Evolutionary conservation across 768 basidiomycete species (phyloP), one percentile per base, ranked within the genome.

Genomic region (Hygrophoropsis aurantiaca): DNA sequence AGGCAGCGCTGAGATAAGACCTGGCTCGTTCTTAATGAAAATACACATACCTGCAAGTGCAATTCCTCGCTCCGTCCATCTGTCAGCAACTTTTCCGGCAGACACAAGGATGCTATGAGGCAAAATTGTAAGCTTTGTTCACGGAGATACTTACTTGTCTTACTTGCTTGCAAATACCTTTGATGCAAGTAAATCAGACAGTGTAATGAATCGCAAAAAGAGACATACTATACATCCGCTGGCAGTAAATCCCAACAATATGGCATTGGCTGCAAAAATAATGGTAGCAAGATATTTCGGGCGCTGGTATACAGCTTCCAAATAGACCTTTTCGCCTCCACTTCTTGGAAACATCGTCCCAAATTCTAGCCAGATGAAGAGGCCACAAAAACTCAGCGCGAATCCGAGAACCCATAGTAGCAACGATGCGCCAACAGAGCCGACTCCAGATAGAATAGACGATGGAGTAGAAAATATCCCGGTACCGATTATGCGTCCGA

Each of bases 381-480:
- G 61, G 0, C 80, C 80, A 44, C 78, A 82, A 50, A 77, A 78
- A 0, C 80, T 81, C 2, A 83, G 69, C 1, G 74, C 53, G 54
- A 82, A 80, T 4, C 81, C 82, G 18, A 82, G 74, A 1, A 82
- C 75, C 82, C 81, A 84, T 16, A 82, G 74, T 74, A 83, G 74
- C 40, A 83, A 64, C 0, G 80, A 81, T 1, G 81, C 80, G 16
- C 81, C 82, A 15, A 82, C 65, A 5, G 79, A 81, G 11, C 75
- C 77, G 0, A 82, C 81, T 0, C 78, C 76, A 0, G 61, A 68
- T 24, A 84, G 71, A 54, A 84, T 82, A 1, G 77, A 77, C 0
- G 80, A 80, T 0, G 81, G 82, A 0, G 81, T 82, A 1, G 79
- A 79, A 64, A 82, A 83, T 49, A 84, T 82, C n/a, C 80, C 81